phyloP scores from a whole-genome alignment of 805 yeast genomes.

The Barnettozyma salicaria region DNA sequence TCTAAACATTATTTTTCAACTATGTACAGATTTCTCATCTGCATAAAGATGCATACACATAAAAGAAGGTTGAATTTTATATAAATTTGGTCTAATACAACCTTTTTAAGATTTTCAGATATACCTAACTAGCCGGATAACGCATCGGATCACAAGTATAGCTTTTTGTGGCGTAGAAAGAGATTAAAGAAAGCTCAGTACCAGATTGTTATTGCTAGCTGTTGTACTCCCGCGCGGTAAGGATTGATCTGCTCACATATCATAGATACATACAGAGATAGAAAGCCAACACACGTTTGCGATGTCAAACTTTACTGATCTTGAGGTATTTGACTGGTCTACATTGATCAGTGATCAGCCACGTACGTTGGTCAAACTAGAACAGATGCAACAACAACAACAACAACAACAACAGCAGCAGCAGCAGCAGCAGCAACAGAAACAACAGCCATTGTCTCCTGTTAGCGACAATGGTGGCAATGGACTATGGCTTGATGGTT shows the following conservation, averaged over 20 bases:
- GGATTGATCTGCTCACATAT: neutral
- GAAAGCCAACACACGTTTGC: neutral
- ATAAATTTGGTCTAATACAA: slow-evolving; percentile 3
- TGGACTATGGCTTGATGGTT: slow-evolving; percentile 22
- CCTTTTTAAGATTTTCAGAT: neutral
- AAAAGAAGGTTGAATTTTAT: neutral
- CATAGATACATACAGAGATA: neutral
- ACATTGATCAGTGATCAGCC: slow-evolving; percentile 15
- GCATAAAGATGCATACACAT: neutral
- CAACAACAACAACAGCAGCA: slow-evolving; percentile 9
- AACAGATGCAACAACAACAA: slow-evolving; percentile 7
- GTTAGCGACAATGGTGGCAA: slow-evolving; percentile 13
- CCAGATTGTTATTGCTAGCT: too few species aligned
- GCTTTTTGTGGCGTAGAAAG: too few species aligned
- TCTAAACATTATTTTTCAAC: too few species aligned
- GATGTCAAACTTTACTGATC: slow-evolving; percentile 21
- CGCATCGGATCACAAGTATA: too few species aligned
- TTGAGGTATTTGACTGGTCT: slow-evolving; percentile 24
- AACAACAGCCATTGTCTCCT: slow-evolving; percentile 12
- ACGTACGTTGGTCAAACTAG: slow-evolving; percentile 2
- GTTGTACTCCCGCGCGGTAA: too few species aligned
- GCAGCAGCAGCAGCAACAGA: slow-evolving; percentile 10
- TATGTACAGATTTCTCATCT: too few species aligned
- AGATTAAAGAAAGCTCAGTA: too few species aligned
- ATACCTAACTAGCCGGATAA: too few species aligned